Conservation (phyloP, 2,329 filamentous ascomycete species). For the Herpotrichia juniperi region DNA sequence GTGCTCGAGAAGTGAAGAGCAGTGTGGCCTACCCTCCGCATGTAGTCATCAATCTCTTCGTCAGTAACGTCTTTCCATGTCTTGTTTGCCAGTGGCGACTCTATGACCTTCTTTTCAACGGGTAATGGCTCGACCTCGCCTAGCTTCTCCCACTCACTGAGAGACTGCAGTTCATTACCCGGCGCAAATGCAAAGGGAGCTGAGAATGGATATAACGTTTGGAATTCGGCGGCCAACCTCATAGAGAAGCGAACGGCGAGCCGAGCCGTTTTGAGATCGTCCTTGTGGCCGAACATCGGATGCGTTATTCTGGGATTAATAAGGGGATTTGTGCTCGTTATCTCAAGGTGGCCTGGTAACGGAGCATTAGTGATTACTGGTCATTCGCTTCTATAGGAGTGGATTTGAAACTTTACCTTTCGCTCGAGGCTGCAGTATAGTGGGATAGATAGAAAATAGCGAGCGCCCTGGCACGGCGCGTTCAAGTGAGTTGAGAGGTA, state of each 20-base stretch:
- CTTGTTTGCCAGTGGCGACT: slow-evolving; percentile 11
- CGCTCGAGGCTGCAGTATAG: slow-evolving; percentile 15
- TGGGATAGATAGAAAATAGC: slow-evolving; percentile 18
- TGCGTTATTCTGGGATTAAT: slow-evolving; percentile 16
- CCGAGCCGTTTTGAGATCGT: slow-evolving; percentile 14
- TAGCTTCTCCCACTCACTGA: slow-evolving; percentile 14
- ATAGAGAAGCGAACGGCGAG: slow-evolving; percentile 17
- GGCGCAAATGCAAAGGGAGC: slow-evolving; percentile 19
- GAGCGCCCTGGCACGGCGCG: slow-evolving; percentile 14
- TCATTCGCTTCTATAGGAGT: slow-evolving; percentile 3
- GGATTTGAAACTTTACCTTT: slow-evolving; percentile 11
- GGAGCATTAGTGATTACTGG: slow-evolving; percentile 5
- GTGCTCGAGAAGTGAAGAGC: slow-evolving; percentile 27
- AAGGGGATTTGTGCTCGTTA: slow-evolving; percentile 15
- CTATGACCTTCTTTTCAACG: slow-evolving; percentile 7
- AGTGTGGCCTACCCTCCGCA: slow-evolving; percentile 16
- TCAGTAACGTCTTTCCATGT: slow-evolving; percentile 17
- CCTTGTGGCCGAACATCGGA: slow-evolving; percentile 16
- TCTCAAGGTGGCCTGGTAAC: slow-evolving; percentile 12
- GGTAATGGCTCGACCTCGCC: slow-evolving; percentile 7
- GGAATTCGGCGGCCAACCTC: slow-evolving; percentile 15
- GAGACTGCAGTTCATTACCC: slow-evolving; percentile 12
- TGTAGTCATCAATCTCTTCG: slow-evolving; percentile 15
- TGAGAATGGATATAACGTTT: slow-evolving; percentile 12
- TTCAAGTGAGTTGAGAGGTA: slow-evolving; percentile 16